Percentiles rank a stretch among this genome's conserved stretches.
Evolutionary conservation across 352 stramenopile genomes (phyloP).

Genomic region (Aphanomyces cochlioides): DNA sequence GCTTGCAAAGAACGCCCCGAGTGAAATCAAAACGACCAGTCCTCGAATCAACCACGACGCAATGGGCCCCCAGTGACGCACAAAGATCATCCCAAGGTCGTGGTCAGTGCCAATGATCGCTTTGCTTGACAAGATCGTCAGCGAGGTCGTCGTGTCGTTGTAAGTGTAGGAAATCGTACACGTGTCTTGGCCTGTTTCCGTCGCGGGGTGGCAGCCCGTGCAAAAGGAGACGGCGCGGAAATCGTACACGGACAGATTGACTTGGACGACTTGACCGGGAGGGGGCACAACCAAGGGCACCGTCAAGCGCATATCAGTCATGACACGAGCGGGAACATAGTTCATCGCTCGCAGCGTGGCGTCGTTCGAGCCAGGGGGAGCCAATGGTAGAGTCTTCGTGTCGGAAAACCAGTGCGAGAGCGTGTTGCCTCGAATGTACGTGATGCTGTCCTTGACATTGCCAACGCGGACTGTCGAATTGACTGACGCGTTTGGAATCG

Average conservation of each 20-base stretch:
- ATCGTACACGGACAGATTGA: background rate
- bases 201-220: background rate
- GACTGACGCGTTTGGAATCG: background rate
- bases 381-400: background rate
- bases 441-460: background rate
- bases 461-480: conserved; percentile 9
- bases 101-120: background rate
- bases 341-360: background rate
- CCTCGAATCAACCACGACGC: background rate
- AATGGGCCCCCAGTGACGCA: background rate
- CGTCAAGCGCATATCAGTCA: conserved; percentile 15
- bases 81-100: conserved; percentile 10
- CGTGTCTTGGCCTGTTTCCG: conserved; percentile 12
- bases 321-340: background rate
- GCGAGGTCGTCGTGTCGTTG: conserved; percentile 5
- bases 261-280: background rate
- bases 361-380: background rate
- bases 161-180: conserved; percentile 9
- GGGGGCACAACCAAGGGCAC: background rate
- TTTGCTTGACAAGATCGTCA: background rate
- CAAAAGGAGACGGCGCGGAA: conserved; percentile 8
- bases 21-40: background rate
- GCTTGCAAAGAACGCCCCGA: background rate
- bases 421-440: conserved; percentile 14
- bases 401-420: background rate